Base-by-base conservation (phyloP, 2,329 filamentous ascomycete species). In the Thermothelomyces thermophilus region DNA sequence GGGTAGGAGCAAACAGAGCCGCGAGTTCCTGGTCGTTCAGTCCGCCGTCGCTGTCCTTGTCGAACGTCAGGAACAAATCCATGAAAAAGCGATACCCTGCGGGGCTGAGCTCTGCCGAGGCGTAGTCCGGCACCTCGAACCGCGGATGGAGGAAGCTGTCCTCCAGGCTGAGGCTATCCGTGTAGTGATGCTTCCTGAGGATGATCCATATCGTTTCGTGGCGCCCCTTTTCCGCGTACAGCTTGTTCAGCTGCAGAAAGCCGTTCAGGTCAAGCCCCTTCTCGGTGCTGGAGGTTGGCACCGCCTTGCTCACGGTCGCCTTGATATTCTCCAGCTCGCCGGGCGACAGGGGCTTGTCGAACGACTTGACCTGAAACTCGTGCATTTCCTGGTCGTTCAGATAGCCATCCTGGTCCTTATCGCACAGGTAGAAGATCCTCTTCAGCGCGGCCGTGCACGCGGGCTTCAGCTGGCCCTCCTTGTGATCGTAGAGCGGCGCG, bases 151-250 rank as follows among this genome's bases (percentile, higher is more conserved):
- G 75, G 64, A 96, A 97, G 58, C 76, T 87, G 63, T 97, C 90
- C 62, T 91, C 89, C 34, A 98, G 72, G 55, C 88, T 95, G 41
- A 98, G 71, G 65, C 90, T 96, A 70, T 97, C 93, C 0, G 91
- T 96, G 63, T 98, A 97, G 62, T 95, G 87, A 60, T 95, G 95
- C 58, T 93, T 90, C 50, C 93, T 82, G 54, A 98, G 70, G 53
- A 98, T 96, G 54, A 95, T 90, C 93, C 93, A 98, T 37, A 97
- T 93, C 0, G 93, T 98, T 69, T 98, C 93, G 64, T 98, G 93
- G 11, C 93, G 86, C 11, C 93, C 93, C 66, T 97, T 97, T 65
- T 97, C 91, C 0, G 90, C 93, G 65, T 96, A 98, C 51, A 97
- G 81, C 69, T 90, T 95, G 71, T 97, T 97, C 34, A 98, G 73